Percentiles rank a stretch among this genome's conserved stretches.
phyloP scores from a whole-genome alignment of 2,329 filamentous ascomycete genomes.

The Trichoderma aggressivum region DNA sequence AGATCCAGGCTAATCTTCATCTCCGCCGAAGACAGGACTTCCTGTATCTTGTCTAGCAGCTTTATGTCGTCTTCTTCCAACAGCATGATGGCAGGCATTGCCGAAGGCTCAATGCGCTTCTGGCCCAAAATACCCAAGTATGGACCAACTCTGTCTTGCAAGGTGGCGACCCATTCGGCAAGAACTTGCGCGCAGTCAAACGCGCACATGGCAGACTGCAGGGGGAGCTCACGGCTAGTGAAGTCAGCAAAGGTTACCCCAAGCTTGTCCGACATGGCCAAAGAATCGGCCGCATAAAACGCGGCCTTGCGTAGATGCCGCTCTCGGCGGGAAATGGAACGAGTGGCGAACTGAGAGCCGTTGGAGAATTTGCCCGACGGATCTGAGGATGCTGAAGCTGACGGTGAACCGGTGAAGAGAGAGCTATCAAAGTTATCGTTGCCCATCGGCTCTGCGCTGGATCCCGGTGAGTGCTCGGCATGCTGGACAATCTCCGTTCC shows the following conservation, averaged over 20 bases:
- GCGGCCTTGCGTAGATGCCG: conserved; percentile 90
- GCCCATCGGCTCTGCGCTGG: conserved; percentile 43
- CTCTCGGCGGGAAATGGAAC: conserved; percentile 68
- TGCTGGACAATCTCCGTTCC: conserved; percentile 74
- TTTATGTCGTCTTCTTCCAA: conserved; percentile 90
- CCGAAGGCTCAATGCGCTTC: conserved; percentile 72
- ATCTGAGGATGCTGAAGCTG: conserved; percentile 49
- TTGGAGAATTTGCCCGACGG: conserved; percentile 39
- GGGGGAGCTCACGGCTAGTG: conserved; percentile 77
- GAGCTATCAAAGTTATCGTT: conserved; percentile 47
- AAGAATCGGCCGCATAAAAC: conserved; percentile 87
- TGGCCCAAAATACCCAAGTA: conserved; percentile 85
- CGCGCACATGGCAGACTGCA: conserved; percentile 87
- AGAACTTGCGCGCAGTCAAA: conserved; percentile 94
- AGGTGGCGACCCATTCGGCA: conserved; percentile 87
- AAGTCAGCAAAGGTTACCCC: conserved; percentile 83
- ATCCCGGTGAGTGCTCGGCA: conserved; percentile 58
- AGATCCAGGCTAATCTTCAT: conserved; percentile 67
- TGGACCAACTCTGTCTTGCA: conserved; percentile 89
- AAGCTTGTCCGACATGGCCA: conserved; percentile 82
- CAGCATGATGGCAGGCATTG: conserved; percentile 84
- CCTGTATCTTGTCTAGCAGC: conserved; percentile 75
- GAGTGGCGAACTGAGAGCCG: conserved; percentile 28
- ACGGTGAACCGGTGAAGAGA: conserved; percentile 50
- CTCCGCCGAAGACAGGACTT: conserved; percentile 73